phyloP scores from a whole-genome alignment of 2,329 filamentous ascomycete species.

The Magnaporthales sp. region DNA sequence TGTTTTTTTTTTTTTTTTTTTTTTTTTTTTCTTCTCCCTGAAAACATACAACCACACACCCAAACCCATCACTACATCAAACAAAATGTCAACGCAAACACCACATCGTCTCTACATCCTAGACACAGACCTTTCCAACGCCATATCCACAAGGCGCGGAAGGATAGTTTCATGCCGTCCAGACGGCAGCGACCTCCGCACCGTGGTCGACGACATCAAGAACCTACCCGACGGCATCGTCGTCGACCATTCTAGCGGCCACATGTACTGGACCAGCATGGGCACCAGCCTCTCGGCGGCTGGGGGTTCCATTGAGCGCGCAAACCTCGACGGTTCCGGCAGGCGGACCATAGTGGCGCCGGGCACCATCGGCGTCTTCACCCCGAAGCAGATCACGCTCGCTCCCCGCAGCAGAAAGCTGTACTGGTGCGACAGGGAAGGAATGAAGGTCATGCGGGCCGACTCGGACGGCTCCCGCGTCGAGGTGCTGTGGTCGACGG shows the following conservation, averaged over 20 bases:
- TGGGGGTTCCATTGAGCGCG: slow-evolving; percentile 33
- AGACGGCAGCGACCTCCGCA: neutral
- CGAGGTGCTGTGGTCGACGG: slow-evolving; percentile 30
- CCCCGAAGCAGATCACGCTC: slow-evolving; percentile 34
- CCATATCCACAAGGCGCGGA: neutral
- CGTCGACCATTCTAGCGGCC: slow-evolving; percentile 19
- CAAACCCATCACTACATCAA: neutral
- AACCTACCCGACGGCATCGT: slow-evolving; percentile 35
- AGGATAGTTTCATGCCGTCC: neutral
- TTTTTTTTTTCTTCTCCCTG: too few relatives aligned
- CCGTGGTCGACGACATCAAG: slow-evolving; percentile 16
- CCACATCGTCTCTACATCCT: neutral
- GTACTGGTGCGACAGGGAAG: slow-evolving; percentile 36
- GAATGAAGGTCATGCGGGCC: slow-evolving; percentile 28
- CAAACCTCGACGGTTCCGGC: slow-evolving; percentile 40
- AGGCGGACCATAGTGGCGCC: slow-evolving; percentile 30
- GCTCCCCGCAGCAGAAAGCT: slow-evolving; percentile 21
- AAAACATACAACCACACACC: neutral
- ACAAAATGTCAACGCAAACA: neutral
- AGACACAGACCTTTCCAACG: neutral
- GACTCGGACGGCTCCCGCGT: slow-evolving; percentile 28
- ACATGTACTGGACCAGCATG: slow-evolving; percentile 44
- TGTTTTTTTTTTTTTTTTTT: too few relatives aligned
- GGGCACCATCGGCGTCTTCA: slow-evolving; percentile 32
- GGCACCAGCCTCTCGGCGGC: slow-evolving; percentile 19